Base-by-base conservation (phyloP, 2,329 filamentous ascomycete species). In the Rhinocladiella mackenziei region DNA sequence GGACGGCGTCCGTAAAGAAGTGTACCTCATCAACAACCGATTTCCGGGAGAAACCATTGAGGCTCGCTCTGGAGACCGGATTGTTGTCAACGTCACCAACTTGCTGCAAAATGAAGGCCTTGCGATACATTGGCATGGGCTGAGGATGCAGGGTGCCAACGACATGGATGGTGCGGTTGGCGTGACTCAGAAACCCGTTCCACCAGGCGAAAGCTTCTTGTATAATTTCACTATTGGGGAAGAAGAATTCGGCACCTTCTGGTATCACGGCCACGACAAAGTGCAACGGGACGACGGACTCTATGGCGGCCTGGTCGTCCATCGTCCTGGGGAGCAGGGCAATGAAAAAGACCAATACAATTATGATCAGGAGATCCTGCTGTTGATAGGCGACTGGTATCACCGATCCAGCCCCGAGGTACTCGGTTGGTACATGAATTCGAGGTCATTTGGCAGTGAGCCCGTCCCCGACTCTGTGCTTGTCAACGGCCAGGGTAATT, bases 21-120 rank as follows among this genome's bases (percentile, higher is more conserved):
- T 71, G 15, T 52, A 52, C 40, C 50, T 71, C 69, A 17, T 85
- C 59, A 83, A 84, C 58, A 76, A 76, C 6, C 74, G 77, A 33
- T 83, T 77, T 49, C 84, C 84, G 1, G 84, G 81, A 0, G 84
- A 84, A 1, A 69, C 73, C 7, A 78, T 89, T 42, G 72, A 74
- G 48, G 81, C 77, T 11, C 74, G 80, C 60, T 81, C 77, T 78
- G 78, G 78, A 13, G 78, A 82, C 56, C 66, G 54, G 15, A 63
- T 81, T 3, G 56, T 62, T 9, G 63, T 80, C 11, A 75, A 75
- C 40, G 71, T 83, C 6, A 74, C 65, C 29, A 84, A 81, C 59
- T 58, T 67, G 43, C 47, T 71, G 61, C 64, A 65, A 10, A 61
- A 69, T 45, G 83, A 83, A 51, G 78, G 79, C 22, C 82, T 78